These are phyloP conservation scores for Mucor circinelloides DNA, from an alignment of 371 early-diverging fungal species.

Conservation along the genomic window DNA sequence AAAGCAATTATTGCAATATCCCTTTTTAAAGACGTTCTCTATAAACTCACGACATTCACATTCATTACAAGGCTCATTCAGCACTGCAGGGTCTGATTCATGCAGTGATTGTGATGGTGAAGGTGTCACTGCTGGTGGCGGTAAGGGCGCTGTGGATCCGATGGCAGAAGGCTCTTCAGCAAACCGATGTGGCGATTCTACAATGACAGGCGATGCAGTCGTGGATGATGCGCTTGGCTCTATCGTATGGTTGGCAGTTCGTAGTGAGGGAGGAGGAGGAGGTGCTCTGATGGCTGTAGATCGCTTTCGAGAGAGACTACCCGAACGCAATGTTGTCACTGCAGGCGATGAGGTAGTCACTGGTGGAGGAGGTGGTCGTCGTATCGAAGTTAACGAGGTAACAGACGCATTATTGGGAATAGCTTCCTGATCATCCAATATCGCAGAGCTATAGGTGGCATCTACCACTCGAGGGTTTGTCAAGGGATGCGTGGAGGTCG, in stretches of 20 bases:
- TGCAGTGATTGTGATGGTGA: neutral
- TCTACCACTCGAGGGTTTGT: neutral
- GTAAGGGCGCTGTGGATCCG: neutral
- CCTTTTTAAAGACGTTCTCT: conserved; percentile 69
- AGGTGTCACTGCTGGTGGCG: neutral
- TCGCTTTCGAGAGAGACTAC: conserved; percentile 9
- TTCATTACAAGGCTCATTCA: conserved; percentile 18
- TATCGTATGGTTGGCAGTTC: neutral
- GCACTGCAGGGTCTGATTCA: neutral
- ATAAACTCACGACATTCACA: conserved; percentile 72
- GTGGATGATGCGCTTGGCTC: neutral
- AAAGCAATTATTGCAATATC: conserved; percentile 69
- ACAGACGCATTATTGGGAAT: neutral
- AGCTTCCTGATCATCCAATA: neutral
- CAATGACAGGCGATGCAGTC: neutral
- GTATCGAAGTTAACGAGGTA: neutral
- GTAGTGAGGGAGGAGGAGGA: conserved; percentile 11
- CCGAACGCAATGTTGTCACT: neutral
- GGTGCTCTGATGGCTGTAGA: conserved; percentile 8
- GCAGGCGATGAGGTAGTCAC: conserved; percentile 1
- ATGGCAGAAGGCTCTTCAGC: neutral
- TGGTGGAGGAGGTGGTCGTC: conserved; percentile 18
- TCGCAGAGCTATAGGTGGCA: neutral
- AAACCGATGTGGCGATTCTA: neutral
- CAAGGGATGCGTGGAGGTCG: neutral